These are phyloP conservation scores for Syncephalastrum racemosum DNA, from an alignment of 371 early-diverging fungal species.

Conservation along the genomic window DNA sequence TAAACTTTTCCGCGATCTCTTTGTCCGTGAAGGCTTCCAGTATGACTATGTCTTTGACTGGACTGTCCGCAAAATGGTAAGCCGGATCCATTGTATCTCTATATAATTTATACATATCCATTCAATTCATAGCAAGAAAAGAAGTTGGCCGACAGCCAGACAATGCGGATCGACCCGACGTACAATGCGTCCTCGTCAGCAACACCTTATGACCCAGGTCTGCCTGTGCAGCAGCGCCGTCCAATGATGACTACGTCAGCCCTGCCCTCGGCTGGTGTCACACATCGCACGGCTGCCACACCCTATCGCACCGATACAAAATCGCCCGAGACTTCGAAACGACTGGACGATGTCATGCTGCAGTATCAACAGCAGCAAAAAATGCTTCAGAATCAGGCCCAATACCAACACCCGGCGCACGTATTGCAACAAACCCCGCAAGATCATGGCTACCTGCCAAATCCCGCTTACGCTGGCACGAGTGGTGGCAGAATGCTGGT, in stretches of 20 bases:
- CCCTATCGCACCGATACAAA: slow-evolving; percentile 43
- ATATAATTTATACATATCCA: neutral
- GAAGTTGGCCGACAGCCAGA: slow-evolving; percentile 23
- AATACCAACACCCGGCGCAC: slow-evolving; percentile 17
- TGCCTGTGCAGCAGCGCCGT: slow-evolving; percentile 29
- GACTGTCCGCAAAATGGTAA: slow-evolving; percentile 69
- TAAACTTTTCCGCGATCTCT: slow-evolving; percentile 93
- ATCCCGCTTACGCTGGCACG: slow-evolving; percentile 28
- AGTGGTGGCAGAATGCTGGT: slow-evolving; percentile 41
- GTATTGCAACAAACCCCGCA: slow-evolving; percentile 18
- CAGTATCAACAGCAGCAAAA: slow-evolving; percentile 50
- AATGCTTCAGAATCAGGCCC: slow-evolving; percentile 28
- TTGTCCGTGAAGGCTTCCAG: slow-evolving; percentile 93
- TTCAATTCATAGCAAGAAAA: slow-evolving; percentile 25
- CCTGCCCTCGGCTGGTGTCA: slow-evolving; percentile 29
- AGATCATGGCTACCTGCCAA: slow-evolving; percentile 28
- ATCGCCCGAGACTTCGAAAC: slow-evolving; percentile 49
- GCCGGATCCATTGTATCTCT: slow-evolving; percentile 4
- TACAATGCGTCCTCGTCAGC: slow-evolving; percentile 14
- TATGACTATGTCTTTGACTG: slow-evolving; percentile 99
- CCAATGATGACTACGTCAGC: slow-evolving; percentile 27
- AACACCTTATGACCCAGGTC: slow-evolving; percentile 19
- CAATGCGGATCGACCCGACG: slow-evolving; percentile 21
- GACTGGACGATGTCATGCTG: slow-evolving; percentile 52
- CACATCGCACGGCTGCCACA: slow-evolving; percentile 20